phyloP scores from a whole-genome alignment of 73 alveolate genomes.

The Effrenium voratum region DNA sequence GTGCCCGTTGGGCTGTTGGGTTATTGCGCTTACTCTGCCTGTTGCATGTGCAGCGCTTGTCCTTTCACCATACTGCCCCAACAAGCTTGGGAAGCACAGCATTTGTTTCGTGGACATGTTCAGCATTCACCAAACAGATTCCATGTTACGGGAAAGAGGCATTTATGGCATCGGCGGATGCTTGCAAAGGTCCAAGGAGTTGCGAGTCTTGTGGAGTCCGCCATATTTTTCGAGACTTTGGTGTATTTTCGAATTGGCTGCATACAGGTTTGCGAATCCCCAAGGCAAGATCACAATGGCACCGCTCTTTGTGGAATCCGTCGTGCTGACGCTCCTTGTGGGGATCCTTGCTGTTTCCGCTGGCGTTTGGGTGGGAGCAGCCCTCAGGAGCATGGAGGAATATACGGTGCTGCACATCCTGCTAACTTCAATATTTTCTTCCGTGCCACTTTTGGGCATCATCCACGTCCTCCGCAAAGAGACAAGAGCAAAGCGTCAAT shows the following conservation, averaged over 20 bases:
- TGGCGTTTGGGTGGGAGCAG: too few species aligned
- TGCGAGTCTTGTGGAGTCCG: constrained; percentile 36
- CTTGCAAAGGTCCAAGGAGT: constrained; percentile 26
- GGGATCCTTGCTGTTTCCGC: too few species aligned
- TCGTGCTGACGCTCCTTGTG: too few species aligned
- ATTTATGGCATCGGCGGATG: constrained; percentile 64
- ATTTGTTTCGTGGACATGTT: constrained; percentile 21
- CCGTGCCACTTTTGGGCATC: too few species aligned
- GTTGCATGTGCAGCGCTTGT: not conserved
- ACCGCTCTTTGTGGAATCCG: not conserved
- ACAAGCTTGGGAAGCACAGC: not conserved
- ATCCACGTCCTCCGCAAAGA: not conserved
- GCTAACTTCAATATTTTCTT: too few species aligned
- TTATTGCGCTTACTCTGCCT: not conserved
- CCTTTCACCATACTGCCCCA: not conserved
- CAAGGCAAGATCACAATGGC: constrained; percentile 12
- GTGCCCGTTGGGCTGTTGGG: not conserved
- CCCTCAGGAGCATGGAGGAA: too few species aligned
- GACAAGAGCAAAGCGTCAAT: not conserved
- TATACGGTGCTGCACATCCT: too few species aligned
- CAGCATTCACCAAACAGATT: constrained; percentile 60
- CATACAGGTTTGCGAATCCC: constrained; percentile 10
- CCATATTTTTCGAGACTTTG: constrained; percentile 18
- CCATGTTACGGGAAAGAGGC: constrained; percentile 39
- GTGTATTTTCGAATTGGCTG: constrained; percentile 20